Conservation (phyloP, 2,329 filamentous ascomycete species). For the Cladobotryum mycophilum region DNA sequence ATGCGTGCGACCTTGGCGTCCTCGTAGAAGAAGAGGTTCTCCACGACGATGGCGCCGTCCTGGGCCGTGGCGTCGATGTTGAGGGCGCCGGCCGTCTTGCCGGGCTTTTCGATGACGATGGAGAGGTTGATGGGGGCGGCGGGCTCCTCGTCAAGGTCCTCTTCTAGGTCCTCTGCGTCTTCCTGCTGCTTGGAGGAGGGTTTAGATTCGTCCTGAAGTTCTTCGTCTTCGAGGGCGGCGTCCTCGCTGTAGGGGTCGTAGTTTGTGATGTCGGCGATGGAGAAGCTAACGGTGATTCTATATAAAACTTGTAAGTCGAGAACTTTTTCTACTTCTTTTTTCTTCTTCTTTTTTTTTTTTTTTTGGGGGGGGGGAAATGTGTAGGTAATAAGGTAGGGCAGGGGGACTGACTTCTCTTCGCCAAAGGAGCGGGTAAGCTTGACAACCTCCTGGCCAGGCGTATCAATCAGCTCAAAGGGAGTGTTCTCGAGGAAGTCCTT, state of each 20-base stretch:
- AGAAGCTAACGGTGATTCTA: slow-evolving; percentile 40
- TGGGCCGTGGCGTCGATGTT: slow-evolving; percentile 81
- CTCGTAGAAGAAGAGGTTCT: slow-evolving; percentile 84
- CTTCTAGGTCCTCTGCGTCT: slow-evolving; percentile 37
- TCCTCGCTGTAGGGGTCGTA: slow-evolving; percentile 35
- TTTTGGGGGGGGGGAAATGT: too few relatives aligned
- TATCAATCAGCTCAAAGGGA: slow-evolving; percentile 77
- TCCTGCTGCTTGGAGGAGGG: slow-evolving; percentile 51
- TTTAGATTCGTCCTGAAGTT: slow-evolving; percentile 35
- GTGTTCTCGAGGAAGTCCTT: slow-evolving; percentile 85
- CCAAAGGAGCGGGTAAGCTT: slow-evolving; percentile 75
- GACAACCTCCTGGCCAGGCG: slow-evolving; percentile 79
- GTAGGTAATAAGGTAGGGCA: not conserved
- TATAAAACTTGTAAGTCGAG: slow-evolving; percentile 8
- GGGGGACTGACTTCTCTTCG: slow-evolving; percentile 64
- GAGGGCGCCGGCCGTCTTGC: slow-evolving; percentile 64
- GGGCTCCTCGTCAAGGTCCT: slow-evolving; percentile 45
- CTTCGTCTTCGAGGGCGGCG: slow-evolving; percentile 33
- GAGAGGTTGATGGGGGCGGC: slow-evolving; percentile 76
- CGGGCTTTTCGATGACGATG: slow-evolving; percentile 82
- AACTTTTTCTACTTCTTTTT: too few relatives aligned
- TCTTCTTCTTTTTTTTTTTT: too few relatives aligned
- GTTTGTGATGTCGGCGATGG: slow-evolving; percentile 35
- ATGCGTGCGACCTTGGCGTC: slow-evolving; percentile 72
- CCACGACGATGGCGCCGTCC: slow-evolving; percentile 79